A percentile compares a stretch with the other conserved stretches of the same genome.
Evolutionary conservation across 371 early-diverging fungal species (phyloP).

Genomic region (Funneliformis caledonium): DNA sequence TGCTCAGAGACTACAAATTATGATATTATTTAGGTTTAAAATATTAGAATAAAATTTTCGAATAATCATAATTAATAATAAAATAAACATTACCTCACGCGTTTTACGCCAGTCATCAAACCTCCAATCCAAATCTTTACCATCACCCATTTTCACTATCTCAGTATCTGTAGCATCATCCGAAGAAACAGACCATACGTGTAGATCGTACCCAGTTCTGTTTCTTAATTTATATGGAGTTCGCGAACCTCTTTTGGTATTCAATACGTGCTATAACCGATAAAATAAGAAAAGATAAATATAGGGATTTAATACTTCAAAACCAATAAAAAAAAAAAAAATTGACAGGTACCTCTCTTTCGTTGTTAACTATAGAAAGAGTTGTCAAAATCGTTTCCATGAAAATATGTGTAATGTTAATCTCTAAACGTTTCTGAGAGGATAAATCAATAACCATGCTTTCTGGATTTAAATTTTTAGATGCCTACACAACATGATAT

Average conservation of each 20-base stretch:
- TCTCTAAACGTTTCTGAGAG: constrained; percentile 80
- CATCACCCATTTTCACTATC: constrained; percentile 71
- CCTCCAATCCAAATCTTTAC: constrained; percentile 84
- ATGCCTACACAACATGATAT: constrained; percentile 14
- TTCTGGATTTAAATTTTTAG: constrained; percentile 45
- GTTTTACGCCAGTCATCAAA: constrained; percentile 95
- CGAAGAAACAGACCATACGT: constrained; percentile 82
- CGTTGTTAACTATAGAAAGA: constrained; percentile 60
- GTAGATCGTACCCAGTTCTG: constrained; percentile 86
- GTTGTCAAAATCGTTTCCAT: constrained; percentile 81
- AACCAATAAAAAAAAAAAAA: not conserved
- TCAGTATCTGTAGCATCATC: constrained; percentile 61
- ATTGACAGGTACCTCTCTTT: constrained; percentile 45
- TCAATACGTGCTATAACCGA: constrained; percentile 42
- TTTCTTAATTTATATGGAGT: constrained; percentile 88
- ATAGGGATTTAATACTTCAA: not conserved
- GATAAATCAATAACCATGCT: constrained; percentile 65
- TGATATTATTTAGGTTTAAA: not conserved
- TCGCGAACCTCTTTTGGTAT: constrained; percentile 42
- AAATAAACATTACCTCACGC: constrained; percentile 68
- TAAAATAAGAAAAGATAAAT: not conserved
- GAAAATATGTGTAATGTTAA: constrained; percentile 87
- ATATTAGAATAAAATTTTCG: not conserved
- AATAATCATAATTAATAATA: not conserved
- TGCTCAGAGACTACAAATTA: constrained; percentile 37